Percentiles rank a stretch among this genome's conserved stretches.
These are phyloP conservation scores for Globisporangium sylvaticum DNA, from an alignment of 352 stramenopile genomes.

Conservation along the genomic window DNA sequence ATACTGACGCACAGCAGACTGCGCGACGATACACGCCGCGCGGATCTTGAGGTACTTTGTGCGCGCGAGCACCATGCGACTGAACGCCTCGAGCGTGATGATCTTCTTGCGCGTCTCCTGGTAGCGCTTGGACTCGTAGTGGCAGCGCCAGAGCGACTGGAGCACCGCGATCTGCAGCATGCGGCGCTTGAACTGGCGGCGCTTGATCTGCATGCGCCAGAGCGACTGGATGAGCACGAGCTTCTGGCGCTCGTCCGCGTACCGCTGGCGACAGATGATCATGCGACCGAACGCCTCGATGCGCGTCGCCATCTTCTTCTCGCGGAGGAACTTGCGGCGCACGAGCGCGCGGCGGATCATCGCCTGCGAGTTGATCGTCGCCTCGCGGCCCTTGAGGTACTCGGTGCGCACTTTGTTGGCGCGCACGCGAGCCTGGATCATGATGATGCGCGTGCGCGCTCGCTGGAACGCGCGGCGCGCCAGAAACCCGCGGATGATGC, in stretches of 20 bases:
- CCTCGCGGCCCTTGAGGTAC: conserved; percentile 83
- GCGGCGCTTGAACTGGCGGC: conserved; percentile 46
- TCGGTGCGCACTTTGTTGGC: conserved; percentile 84
- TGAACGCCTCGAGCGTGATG: conserved; percentile 61
- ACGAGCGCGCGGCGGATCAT: conserved; percentile 84
- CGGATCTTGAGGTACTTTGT: conserved; percentile 50
- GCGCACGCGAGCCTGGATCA: conserved; percentile 84
- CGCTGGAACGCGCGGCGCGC: conserved; percentile 52
- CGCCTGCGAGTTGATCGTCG: conserved; percentile 84
- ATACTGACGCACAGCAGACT: conserved; percentile 67
- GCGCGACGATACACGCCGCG: conserved; percentile 51
- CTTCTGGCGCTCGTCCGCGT: conserved; percentile 50
- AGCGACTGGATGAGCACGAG: conserved; percentile 80
- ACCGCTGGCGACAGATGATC: conserved; percentile 70
- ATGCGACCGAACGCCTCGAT: conserved; percentile 83
- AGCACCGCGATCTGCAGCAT: conserved; percentile 56
- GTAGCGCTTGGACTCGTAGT: conserved; percentile 54
- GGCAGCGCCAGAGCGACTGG: conserved; percentile 78
- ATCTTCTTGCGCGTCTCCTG: conserved; percentile 54
- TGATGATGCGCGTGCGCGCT: conserved; percentile 62
- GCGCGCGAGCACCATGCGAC: conserved; percentile 58
- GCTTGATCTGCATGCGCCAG: conserved; percentile 69
- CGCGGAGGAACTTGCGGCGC: conserved; percentile 69
- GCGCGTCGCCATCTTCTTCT: conserved; percentile 87
- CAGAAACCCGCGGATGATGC: conserved; percentile 70